Conservation (phyloP, 1,284 basidiomycete genomes). For the Ustilago xerochloae region DNA sequence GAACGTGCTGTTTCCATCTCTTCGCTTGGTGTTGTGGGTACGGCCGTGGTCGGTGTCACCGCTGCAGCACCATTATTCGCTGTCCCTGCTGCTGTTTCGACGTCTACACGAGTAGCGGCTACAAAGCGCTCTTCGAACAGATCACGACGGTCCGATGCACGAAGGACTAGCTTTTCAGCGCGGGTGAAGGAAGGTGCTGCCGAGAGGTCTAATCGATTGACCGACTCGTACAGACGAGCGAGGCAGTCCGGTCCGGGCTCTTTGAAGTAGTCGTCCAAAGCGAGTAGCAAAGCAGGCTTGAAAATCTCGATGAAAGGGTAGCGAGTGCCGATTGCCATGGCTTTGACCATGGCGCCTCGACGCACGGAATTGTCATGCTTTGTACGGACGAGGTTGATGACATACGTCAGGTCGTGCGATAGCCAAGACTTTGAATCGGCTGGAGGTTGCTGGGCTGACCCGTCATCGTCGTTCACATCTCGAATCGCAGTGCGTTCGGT, state of each 20-base stretch:
- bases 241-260: slow-evolving; percentile 88
- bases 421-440: slow-evolving; percentile 23
- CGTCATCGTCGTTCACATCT: slow-evolving; percentile 8
- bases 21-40: slow-evolving; percentile 2
- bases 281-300: slow-evolving; percentile 94
- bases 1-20: slow-evolving; percentile 21
- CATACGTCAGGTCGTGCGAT: slow-evolving; percentile 73
- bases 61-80: neutral
- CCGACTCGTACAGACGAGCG: slow-evolving; percentile 86
- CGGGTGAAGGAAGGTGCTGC: slow-evolving; percentile 81
- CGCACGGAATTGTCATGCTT: slow-evolving; percentile 89
- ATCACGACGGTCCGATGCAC: slow-evolving; percentile 83
- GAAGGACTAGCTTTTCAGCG: slow-evolving; percentile 87
- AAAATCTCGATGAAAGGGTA: slow-evolving; percentile 98
- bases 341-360: slow-evolving; percentile 92
- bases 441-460: neutral
- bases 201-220: slow-evolving; percentile 90
- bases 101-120: slow-evolving; percentile 13
- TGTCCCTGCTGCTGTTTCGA: neutral
- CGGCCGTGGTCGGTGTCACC: neutral
- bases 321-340: slow-evolving; percentile 92
- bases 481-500: slow-evolving; percentile 9
- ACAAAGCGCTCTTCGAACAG: slow-evolving; percentile 80
- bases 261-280: slow-evolving; percentile 92
- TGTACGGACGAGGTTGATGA: slow-evolving; percentile 92